phyloP scores from a whole-genome alignment of 2,329 filamentous ascomycete genomes.

The Paecilomyces dactylethromorphus region DNA sequence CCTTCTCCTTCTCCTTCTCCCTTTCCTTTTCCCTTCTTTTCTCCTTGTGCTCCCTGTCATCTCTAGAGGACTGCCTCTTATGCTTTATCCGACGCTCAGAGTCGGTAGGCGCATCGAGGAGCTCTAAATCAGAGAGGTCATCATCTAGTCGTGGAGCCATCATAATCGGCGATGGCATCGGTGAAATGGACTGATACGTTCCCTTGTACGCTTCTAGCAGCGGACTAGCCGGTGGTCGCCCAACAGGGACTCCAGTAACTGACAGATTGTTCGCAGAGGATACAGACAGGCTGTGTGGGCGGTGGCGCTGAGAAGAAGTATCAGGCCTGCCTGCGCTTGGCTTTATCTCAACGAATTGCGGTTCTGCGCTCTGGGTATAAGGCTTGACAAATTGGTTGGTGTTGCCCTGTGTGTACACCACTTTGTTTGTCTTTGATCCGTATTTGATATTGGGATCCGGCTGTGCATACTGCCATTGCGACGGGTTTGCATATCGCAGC shows the following conservation, averaged over 20 bases:
- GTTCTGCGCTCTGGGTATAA: conserved; percentile 17
- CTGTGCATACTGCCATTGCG: conserved; percentile 33
- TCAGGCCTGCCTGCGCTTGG: conserved; percentile 7
- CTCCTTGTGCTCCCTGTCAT: conserved; percentile 12
- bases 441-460: conserved; percentile 34
- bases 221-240: conserved; percentile 66
- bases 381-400: conserved; percentile 9
- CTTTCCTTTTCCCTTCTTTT: conserved; percentile 26
- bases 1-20: conserved; percentile 15
- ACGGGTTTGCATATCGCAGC: conserved; percentile 23
- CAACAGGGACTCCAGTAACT: conserved; percentile 25
- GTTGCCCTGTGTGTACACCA: conserved; percentile 5
- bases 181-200: conserved; percentile 89
- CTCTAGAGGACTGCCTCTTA: conserved; percentile 11
- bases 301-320: conserved; percentile 7
- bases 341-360: conserved; percentile 20
- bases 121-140: conserved; percentile 35
- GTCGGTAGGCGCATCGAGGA: conserved; percentile 27
- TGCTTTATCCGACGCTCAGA: conserved; percentile 18
- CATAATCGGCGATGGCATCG: conserved; percentile 77
- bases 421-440: conserved; percentile 17
- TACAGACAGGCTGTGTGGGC: conserved; percentile 29
- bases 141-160: conserved; percentile 35
- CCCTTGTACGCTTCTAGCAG: conserved; percentile 87
- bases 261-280: conserved; percentile 33